Evolutionary conservation across 768 basidiomycete genomes (phyloP).

Genomic region (Nidula microcarpa): DNA sequence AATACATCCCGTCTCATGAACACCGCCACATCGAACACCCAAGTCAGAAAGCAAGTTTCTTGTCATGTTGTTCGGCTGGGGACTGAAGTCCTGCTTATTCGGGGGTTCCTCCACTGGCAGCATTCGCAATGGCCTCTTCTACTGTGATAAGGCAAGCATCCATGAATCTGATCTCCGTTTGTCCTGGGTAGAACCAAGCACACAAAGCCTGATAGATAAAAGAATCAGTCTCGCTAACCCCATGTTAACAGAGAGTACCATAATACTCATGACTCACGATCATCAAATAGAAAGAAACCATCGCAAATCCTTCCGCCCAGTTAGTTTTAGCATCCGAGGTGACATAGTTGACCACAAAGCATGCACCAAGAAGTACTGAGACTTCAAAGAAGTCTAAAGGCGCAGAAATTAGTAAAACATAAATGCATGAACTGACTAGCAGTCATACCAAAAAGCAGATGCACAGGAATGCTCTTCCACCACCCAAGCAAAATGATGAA

Average conservation of each 20-base stretch:
- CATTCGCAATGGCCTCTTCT: constrained; percentile 24
- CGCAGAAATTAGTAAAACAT: background rate
- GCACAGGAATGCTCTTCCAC: constrained; percentile 60
- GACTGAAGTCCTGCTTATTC: background rate
- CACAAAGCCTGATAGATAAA: constrained; percentile 43
- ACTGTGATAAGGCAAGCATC: constrained; percentile 36
- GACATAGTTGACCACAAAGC: constrained; percentile 78
- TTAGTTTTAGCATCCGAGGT: constrained; percentile 79
- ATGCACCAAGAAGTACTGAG: constrained; percentile 58
- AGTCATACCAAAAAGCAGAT: constrained; percentile 61
- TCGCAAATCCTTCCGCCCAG: constrained; percentile 68
- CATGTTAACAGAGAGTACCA: background rate
- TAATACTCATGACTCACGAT: constrained; percentile 33
- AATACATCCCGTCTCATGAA: too few relatives aligned
- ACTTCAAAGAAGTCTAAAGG: constrained; percentile 67
- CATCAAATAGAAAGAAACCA: constrained; percentile 68
- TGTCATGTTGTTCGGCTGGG: background rate
- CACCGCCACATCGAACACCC: too few relatives aligned
- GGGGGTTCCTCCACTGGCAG: constrained; percentile 3
- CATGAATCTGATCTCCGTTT: constrained; percentile 43
- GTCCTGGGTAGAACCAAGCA: constrained; percentile 66
- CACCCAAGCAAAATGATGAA: constrained; percentile 66
- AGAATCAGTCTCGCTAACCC: background rate
- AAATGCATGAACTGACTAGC: background rate
- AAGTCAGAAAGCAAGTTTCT: too few relatives aligned